phyloP scores from a whole-genome alignment of 2,329 filamentous ascomycete genomes.

The Fusarium sp. region DNA sequence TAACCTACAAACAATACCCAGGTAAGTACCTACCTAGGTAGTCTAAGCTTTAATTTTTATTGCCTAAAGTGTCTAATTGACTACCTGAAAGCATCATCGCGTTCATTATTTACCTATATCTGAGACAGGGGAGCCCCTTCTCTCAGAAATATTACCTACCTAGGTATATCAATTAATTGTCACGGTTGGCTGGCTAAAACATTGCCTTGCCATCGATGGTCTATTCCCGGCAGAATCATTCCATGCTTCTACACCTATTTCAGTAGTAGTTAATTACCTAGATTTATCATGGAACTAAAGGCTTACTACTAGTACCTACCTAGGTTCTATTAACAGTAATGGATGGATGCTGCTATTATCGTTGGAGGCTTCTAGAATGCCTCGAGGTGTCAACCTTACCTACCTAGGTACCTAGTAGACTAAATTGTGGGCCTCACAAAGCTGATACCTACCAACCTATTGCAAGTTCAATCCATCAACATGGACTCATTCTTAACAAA shows the following conservation, averaged over 20 bases:
- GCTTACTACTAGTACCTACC: too few relatives aligned
- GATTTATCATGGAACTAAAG: too few relatives aligned
- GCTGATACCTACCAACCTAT: not conserved
- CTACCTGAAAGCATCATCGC: conserved; percentile 13
- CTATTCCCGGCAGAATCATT: not conserved
- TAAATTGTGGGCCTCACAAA: conserved; percentile 36
- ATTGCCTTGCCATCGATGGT: conserved; percentile 4
- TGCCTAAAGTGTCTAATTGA: conserved; percentile 30
- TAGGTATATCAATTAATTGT: not conserved
- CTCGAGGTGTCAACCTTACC: not conserved
- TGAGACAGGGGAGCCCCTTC: conserved; percentile 5
- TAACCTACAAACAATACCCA: too few relatives aligned
- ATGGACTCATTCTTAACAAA: conserved; percentile 7
- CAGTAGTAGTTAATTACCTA: not conserved
- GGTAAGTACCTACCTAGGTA: too few relatives aligned
- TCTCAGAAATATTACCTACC: not conserved
- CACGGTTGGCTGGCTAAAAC: conserved; percentile 17
- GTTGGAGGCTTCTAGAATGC: conserved; percentile 29
- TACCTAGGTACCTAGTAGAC: too few relatives aligned
- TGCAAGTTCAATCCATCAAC: not conserved
- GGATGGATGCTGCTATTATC: not conserved
- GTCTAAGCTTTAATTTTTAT: not conserved
- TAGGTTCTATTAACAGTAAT: not conserved
- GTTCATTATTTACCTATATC: conserved; percentile 1
- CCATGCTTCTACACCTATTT: not conserved